Evolutionary conservation across 1,139 yeast genomes (phyloP).

Genomic region (Neolecta irregularis): DNA sequence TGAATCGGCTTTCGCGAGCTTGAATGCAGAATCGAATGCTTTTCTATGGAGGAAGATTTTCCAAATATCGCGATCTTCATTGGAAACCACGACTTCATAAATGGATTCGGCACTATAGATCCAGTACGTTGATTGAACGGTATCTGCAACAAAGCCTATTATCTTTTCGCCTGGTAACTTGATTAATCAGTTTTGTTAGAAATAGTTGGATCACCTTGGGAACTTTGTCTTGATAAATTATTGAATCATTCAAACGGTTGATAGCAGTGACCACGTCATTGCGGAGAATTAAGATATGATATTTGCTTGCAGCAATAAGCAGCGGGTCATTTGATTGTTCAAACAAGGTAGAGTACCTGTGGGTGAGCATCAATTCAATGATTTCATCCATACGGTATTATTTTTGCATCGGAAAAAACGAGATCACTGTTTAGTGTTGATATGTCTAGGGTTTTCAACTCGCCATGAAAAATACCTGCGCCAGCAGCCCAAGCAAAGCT

Average conservation of each 20-base stretch:
- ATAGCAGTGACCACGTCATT: slow-evolving; percentile 29
- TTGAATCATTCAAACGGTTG: slow-evolving; percentile 36
- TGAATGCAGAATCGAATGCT: slow-evolving; percentile 54
- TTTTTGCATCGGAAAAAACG: too few relatives aligned
- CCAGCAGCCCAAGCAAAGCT: too few relatives aligned
- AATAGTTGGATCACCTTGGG: slow-evolving; percentile 16
- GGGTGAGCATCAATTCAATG: too few relatives aligned
- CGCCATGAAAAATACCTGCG: too few relatives aligned
- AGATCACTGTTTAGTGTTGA: too few relatives aligned
- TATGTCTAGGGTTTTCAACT: too few relatives aligned
- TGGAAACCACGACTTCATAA: slow-evolving; percentile 51
- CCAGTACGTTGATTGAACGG: slow-evolving; percentile 43
- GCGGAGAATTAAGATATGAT: slow-evolving; percentile 36
- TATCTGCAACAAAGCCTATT: slow-evolving; percentile 48
- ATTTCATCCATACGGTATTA: too few relatives aligned
- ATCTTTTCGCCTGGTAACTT: slow-evolving; percentile 26
- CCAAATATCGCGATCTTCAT: slow-evolving; percentile 70
- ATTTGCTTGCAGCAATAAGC: slow-evolving; percentile 29
- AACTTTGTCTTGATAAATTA: slow-evolving; percentile 30
- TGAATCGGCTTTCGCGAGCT: slow-evolving; percentile 26
- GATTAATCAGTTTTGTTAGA: background rate
- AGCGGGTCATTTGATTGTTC: too few relatives aligned
- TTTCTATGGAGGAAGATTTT: slow-evolving; percentile 45
- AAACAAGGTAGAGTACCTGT: too few relatives aligned
- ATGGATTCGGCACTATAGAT: slow-evolving; percentile 36